Evolutionary conservation across 2,329 filamentous ascomycete genomes (phyloP), one percentile per base, ranked within the genome.

Genomic region (Plectosphaerella plurivora): DNA sequence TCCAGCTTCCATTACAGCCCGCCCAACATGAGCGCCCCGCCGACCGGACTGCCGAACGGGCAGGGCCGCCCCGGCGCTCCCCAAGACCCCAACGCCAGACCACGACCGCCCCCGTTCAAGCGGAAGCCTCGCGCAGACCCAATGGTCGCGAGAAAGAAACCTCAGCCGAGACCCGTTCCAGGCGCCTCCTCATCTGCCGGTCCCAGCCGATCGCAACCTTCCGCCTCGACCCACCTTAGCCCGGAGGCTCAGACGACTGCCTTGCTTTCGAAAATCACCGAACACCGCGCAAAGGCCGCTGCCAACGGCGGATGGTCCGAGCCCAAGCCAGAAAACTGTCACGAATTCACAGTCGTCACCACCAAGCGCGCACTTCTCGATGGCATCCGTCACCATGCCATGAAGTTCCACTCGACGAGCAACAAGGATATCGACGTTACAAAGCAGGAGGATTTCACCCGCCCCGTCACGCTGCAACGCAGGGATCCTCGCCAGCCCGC

Each of bases 401-500:
- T 96, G 77, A 87, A 89, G 60, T 85, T 99, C 60, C 41, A 44
- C 41, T 66, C 72, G 53, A 79, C 87, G 56, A 75, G 79, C 49
- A 67, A 66, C 18, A 75, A 75, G 56, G 79, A 84, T 33, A 65
- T 90, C 55, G 86, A 97, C 63, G 81, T 83, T 2, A 76, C 76
- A 24, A 73, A 86, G 60, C 86, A 93, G 59, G 76, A 85, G 6
- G 85, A 95, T 49, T 99, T 97, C 65, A 87, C 89, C 16, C 84
- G 91, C 25, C 94, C 94, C 1, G 89, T 97, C 33, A 87, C 90
- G 37, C 75, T 99, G 37, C 92, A 97, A 65, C 86, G 94, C 57
- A 88, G 94, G 52, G 92, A 97, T 65, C 91, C 92, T 16, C 83
- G 86, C 61, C 86, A 84, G 61, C 84, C 78, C 46, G 75, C 84